Percentiles rank a stretch among this genome's conserved stretches.
phyloP scores from a whole-genome alignment of 176 grass and related monocot species.

The Oryza nivara region DNA sequence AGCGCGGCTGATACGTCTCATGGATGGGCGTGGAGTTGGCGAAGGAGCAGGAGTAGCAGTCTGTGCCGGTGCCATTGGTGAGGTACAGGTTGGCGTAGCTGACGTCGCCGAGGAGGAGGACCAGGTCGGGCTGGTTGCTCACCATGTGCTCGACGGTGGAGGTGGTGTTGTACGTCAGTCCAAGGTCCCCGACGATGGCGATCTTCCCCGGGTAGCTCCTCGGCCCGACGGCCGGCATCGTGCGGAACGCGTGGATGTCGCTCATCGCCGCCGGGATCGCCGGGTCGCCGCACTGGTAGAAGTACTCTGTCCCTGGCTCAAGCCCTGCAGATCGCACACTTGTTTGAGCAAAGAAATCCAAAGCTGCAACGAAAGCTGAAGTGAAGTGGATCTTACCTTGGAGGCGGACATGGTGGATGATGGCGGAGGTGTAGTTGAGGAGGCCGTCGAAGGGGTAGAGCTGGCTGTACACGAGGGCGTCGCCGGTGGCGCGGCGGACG shows the following conservation, averaged over 20 bases:
- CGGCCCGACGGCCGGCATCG: constrained; percentile 73
- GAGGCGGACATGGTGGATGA: constrained; percentile 86
- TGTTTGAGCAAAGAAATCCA: not conserved
- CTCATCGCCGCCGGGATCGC: constrained; percentile 55
- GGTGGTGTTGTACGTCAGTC: constrained; percentile 86
- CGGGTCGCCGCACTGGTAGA: constrained; percentile 82
- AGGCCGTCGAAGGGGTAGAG: constrained; percentile 84
- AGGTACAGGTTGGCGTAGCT: constrained; percentile 86
- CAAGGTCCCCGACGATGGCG: constrained; percentile 82
- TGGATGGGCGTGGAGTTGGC: constrained; percentile 64
- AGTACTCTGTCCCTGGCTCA: constrained; percentile 56
- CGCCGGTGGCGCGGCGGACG: constrained; percentile 49
- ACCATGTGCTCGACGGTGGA: constrained; percentile 79
- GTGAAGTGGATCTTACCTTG: constrained; percentile 39
- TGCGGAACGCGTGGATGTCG: constrained; percentile 59
- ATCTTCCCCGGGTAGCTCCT: constrained; percentile 64
- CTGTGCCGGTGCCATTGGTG: constrained; percentile 74
- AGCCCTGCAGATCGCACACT: constrained; percentile 50
- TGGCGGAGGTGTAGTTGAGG: constrained; percentile 88
- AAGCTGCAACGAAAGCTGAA: not conserved
- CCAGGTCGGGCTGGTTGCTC: constrained; percentile 72
- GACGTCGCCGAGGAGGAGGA: constrained; percentile 83
- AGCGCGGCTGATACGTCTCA: constrained; percentile 86
- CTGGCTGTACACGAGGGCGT: constrained; percentile 82
- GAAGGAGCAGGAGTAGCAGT: constrained; percentile 84